Percentiles rank a stretch among this genome's conserved stretches.
Conservation (phyloP, 345 rosid genomes). For the Linum tenue region DNA sequence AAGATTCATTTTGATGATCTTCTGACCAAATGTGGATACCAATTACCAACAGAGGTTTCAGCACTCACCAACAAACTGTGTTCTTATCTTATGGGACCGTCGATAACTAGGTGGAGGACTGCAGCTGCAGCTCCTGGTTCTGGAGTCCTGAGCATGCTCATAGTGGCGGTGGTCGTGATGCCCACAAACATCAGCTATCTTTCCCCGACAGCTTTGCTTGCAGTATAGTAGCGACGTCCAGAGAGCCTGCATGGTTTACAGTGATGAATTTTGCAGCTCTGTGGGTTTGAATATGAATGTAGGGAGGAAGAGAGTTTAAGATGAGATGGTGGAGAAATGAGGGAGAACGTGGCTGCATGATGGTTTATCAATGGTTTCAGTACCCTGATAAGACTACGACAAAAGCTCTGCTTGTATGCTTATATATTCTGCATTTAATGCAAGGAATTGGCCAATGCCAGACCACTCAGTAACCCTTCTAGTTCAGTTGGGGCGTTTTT, state of each 20-base stretch:
- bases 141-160: background rate
- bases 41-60: too few relatives aligned
- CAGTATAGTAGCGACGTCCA: slow-evolving; percentile 32
- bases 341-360: slow-evolving; percentile 21
- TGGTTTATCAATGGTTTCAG: background rate
- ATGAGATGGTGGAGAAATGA: slow-evolving; percentile 15
- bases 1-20: background rate
- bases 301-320: background rate
- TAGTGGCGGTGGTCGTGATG: background rate
- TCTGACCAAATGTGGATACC: background rate
- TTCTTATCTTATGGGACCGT: slow-evolving; percentile 12
- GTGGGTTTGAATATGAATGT: background rate
- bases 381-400: slow-evolving; percentile 14
- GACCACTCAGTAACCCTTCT: too few relatives aligned
- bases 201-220: slow-evolving; percentile 24
- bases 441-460: background rate
- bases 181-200: slow-evolving; percentile 13
- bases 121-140: background rate
- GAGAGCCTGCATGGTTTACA: slow-evolving; percentile 22
- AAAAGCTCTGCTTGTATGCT: slow-evolving; percentile 18
- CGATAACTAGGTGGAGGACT: slow-evolving; percentile 16
- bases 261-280: background rate
- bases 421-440: slow-evolving; percentile 21
- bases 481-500: too few relatives aligned
- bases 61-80: slow-evolving; percentile 22